A percentile compares a stretch with the other conserved stretches of the same genome.
Conservation (phyloP, 192 early-diverging fungal genomes). For the Coemansia sp. region DNA sequence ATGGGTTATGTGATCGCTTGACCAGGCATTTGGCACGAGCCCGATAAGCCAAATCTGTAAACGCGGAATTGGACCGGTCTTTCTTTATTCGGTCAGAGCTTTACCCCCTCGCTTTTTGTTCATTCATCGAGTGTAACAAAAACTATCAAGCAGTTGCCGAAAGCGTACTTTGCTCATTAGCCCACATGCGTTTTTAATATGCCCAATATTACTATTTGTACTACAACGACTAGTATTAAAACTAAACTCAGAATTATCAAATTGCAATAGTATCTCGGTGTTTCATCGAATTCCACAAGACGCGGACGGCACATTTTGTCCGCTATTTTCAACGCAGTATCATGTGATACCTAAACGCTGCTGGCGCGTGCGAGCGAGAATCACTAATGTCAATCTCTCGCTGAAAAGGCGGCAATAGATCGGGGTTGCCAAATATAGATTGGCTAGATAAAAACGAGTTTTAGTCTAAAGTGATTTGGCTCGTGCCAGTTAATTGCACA, state of each 20-base stretch:
- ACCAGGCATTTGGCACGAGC: background rate
- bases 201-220: too few relatives aligned
- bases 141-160: too few relatives aligned
- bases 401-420: background rate
- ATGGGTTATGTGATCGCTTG: background rate
- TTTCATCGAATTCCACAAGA: too few relatives aligned
- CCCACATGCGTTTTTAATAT: too few relatives aligned
- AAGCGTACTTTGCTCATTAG: too few relatives aligned
- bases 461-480: background rate
- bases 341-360: conserved; percentile 11
- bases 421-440: background rate
- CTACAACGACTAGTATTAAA: too few relatives aligned
- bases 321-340: background rate
- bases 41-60: background rate
- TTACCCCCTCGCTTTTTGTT: too few relatives aligned
- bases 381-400: background rate
- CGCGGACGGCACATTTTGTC: background rate
- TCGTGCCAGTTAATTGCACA: background rate
- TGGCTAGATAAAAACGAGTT: background rate
- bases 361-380: conserved; percentile 5
- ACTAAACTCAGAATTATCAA: too few relatives aligned
- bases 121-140: too few relatives aligned
- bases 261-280: too few relatives aligned
- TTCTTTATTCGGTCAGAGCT: too few relatives aligned
- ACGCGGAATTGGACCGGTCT: too few relatives aligned